Base-by-base conservation (phyloP, 2,329 filamentous ascomycete genomes). In the Lachnellula occidentalis region DNA sequence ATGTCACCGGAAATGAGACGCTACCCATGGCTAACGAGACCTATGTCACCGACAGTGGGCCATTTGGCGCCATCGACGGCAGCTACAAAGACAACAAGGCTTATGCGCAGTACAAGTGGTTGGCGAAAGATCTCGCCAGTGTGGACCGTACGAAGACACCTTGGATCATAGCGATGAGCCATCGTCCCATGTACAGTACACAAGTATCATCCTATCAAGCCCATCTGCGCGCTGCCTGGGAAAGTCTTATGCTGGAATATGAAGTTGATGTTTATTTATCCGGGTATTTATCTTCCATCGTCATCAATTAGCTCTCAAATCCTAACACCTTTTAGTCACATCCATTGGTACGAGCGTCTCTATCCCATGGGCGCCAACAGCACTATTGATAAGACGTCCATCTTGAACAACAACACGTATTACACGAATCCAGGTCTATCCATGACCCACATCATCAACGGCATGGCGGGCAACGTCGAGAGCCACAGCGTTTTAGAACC, bases 381-480 rank as follows among this genome's bases (percentile, higher is more conserved):
- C 72, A 31, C 76, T 74, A 15, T 79, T 77, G 8, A 72, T 63
- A 63, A 83, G 86, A 67, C 85, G 86, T 52, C 71, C 1, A 67
- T 79, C 39, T 55, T 76, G 48, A 69, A 77, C 65, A 74, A 77
- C 57, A 70, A 76, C 64, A 79, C 76, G 9, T 79, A 78, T 67
- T 60, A 63, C 46, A 72, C 72, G 51, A 78, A 77, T 58, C 68
- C 74, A 1, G 76, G 77, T 45, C 69, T 67, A 22, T 77, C 75
- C 17, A 74, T 79, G 56, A 76, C 75, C 1, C 75, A 78, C 55
- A 68, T 80, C 34, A 69, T 76, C 65, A 79, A 79, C 61, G 77
- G 77, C n/a, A 76, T 76, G 70, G 77, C 77, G 3, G 77, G 77
- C 21, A 79, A 79, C 57, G 72, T 79, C 43, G 77, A 79, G 59